phyloP scores from a whole-genome alignment of 805 yeast genomes.

The Blastobotrys mokoenaii region DNA sequence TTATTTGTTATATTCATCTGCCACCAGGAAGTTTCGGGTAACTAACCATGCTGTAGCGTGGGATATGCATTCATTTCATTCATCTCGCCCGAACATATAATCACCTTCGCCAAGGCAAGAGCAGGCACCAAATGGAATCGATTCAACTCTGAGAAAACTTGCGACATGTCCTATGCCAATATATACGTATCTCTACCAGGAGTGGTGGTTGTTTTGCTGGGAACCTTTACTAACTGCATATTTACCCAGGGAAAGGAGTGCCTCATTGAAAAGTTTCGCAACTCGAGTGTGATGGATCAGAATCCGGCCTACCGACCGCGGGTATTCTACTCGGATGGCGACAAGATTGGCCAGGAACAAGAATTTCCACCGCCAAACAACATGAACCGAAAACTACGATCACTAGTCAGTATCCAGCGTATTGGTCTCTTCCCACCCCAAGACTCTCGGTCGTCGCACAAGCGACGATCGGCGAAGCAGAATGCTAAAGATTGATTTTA shows the following conservation, averaged over 20 bases:
- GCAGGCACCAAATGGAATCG: constrained; percentile 41
- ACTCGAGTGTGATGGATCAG: constrained; percentile 42
- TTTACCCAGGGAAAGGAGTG: constrained; percentile 37
- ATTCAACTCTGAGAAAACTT: constrained; percentile 41
- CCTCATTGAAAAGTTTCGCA: constrained; percentile 40
- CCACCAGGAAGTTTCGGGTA: not conserved
- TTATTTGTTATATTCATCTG: no score
- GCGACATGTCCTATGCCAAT: constrained; percentile 45
- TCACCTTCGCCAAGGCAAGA: constrained; percentile 37
- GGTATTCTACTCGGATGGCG: constrained; percentile 39
- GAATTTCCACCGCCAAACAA: constrained; percentile 35
- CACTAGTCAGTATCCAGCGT: constrained; percentile 27
- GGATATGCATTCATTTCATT: constrained; percentile 50
- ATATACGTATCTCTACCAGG: constrained; percentile 23
- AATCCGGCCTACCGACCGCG: constrained; percentile 41
- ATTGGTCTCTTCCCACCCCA: constrained; percentile 19
- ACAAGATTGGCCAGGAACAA: constrained; percentile 34
- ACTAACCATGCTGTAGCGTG: constrained; percentile 24
- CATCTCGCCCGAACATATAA: constrained; percentile 35
- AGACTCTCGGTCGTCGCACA: constrained; percentile 3
- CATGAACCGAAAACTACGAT: constrained; percentile 27
- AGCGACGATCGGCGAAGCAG: not conserved
- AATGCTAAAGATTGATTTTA: no score
- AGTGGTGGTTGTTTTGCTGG: not conserved
- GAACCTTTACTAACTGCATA: constrained; percentile 1